Evolutionary conservation across 2,329 filamentous ascomycete genomes (phyloP), one percentile per base, ranked within the genome.

Genomic region (Aspergillus latus): DNA sequence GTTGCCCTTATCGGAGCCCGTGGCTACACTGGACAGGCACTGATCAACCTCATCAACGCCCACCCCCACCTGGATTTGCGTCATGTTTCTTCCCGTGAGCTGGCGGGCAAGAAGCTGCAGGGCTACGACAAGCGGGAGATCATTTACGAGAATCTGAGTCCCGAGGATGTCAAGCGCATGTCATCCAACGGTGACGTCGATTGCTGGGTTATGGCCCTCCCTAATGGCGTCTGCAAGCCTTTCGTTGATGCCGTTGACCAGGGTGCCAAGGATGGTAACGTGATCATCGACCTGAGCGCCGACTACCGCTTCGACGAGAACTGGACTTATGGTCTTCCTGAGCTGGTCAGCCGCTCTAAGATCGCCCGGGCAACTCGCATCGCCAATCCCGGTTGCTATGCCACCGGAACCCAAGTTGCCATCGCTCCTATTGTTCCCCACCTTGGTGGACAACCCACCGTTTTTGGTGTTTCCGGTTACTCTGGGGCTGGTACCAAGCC

Each of bases 191-290:
- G 89, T 50, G 85, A 92, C 67, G 87, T 97, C 49, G 93, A 97
- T 78, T 94, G 90, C 77, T 97, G 92, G 92, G 90, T 97, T 44
- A 94, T 97, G 90, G 94, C 94, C 36, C 85, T 97, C 30, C 94
- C 93, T 44, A 99, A 97, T 69, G 90, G 90, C 59, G 91, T 96
- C 49, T 97, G 91, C 84, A 89, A 92, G 77, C 92, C 94, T 0
- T 99, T 88, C 65, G 88, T 97, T 8, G 90, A 97, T 62, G 93
- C 93, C 6, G 84, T 97, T 52, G 84, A 92, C 65, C 83, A 88
- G 68, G 84, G 82, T 32, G 85, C 85, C 56, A 82, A 84, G 51
- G 78, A 81, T 67, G 83, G 83, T 60, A 92, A 89, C 65, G 80
- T 97, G 40, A 89, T 97, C 64, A 82, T 99, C 45, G 94, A 99